Conservation (phyloP, 768 basidiomycete genomes). For the Epithele typhae region DNA sequence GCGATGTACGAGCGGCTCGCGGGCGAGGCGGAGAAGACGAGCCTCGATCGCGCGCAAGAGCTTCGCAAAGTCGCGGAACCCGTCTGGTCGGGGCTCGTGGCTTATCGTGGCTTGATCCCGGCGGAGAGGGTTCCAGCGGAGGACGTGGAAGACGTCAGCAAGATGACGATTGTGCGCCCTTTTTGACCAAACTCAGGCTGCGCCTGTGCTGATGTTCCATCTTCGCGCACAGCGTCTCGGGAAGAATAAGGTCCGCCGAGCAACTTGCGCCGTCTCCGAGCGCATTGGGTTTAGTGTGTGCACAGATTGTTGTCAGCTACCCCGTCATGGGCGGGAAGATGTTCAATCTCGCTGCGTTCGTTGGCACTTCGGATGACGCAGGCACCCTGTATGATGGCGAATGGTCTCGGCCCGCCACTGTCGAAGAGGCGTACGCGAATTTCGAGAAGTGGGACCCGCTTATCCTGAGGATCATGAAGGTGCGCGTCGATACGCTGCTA, state of each 20-base stretch:
- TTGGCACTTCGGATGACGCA: slow-evolving; percentile 13
- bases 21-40: slow-evolving; percentile 1
- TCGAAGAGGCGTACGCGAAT: slow-evolving; percentile 13
- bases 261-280: too few species aligned
- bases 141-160: too few species aligned
- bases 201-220: too few species aligned
- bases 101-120: slow-evolving; percentile 34
- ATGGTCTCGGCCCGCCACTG: slow-evolving; percentile 9
- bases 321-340: slow-evolving; percentile 18
- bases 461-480: slow-evolving; percentile 15
- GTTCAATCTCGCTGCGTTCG: slow-evolving; percentile 23
- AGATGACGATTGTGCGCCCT: neutral
- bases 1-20: slow-evolving; percentile 15
- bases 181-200: too few species aligned
- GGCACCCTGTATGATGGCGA: slow-evolving; percentile 17
- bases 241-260: too few species aligned
- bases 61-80: slow-evolving; percentile 23
- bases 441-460: slow-evolving; percentile 18
- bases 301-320: too few species aligned
- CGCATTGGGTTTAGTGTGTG: too few species aligned
- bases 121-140: too few species aligned
- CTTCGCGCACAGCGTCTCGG: too few species aligned
- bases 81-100: slow-evolving; percentile 37
- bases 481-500: neutral
- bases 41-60: slow-evolving; percentile 3